phyloP scores from a whole-genome alignment of 345 rosid genomes.

The Ceriops zippeliana region DNA sequence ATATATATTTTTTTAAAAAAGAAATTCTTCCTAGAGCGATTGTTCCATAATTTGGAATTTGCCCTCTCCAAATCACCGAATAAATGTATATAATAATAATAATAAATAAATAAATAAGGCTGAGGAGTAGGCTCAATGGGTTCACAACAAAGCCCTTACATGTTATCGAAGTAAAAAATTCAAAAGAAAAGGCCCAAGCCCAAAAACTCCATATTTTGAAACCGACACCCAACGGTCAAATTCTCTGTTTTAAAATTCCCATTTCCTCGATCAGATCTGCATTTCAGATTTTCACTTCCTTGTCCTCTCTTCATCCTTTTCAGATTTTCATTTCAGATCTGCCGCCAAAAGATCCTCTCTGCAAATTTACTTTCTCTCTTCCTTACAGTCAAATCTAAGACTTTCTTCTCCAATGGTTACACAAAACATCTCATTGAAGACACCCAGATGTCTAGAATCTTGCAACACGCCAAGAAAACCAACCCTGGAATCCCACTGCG shows the following conservation, averaged over 20 bases:
- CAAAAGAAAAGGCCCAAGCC: neutral
- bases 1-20: neutral
- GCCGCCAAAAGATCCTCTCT: neutral
- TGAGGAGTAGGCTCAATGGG: slow-evolving; percentile 10
- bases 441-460: slow-evolving; percentile 13
- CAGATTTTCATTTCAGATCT: neutral
- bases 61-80: too few species aligned
- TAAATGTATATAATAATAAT: too few species aligned
- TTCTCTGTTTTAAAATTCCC: neutral
- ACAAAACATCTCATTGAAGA: slow-evolving; percentile 2
- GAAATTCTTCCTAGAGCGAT: neutral
- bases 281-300: neutral
- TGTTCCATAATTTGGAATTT: too few species aligned
- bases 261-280: neutral
- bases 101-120: neutral
- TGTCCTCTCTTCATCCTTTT: neutral
- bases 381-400: neutral
- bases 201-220: neutral
- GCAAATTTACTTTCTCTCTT: neutral
- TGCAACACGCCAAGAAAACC: slow-evolving; percentile 19
- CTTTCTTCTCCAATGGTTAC: slow-evolving; percentile 22
- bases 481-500: slow-evolving; percentile 18
- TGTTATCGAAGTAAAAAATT: neutral
- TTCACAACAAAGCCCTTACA: neutral
- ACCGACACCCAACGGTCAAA: slow-evolving; percentile 7